These are phyloP conservation scores for Rhizopus microsporus DNA, from an alignment of 371 early-diverging fungal genomes.

Conservation along the genomic window DNA sequence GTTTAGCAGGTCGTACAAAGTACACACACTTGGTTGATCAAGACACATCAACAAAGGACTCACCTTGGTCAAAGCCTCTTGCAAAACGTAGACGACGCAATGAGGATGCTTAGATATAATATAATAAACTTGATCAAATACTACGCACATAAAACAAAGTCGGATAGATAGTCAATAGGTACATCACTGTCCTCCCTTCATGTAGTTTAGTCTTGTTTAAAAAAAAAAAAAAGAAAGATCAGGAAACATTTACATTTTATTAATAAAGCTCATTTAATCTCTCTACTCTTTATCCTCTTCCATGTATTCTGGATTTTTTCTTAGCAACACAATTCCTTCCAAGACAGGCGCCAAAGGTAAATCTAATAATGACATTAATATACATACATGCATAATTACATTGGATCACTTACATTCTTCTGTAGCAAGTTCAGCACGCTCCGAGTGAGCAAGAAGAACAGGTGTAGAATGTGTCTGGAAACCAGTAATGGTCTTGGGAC, in stretches of 20 bases:
- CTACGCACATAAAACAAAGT: background rate
- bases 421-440: slow-evolving; percentile 97
- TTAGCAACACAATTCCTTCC: slow-evolving; percentile 94
- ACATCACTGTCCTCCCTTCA: background rate
- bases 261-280: background rate
- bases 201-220: background rate
- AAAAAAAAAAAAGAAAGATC: background rate
- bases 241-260: background rate
- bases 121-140: slow-evolving; percentile 5
- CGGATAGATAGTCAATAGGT: background rate
- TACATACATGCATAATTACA: too few species aligned
- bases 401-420: slow-evolving; percentile 82
- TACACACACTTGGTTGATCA: slow-evolving; percentile 85
- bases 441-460: slow-evolving; percentile 93
- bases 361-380: slow-evolving; percentile 39
- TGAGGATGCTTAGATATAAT: background rate
- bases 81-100: slow-evolving; percentile 30
- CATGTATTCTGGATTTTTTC: slow-evolving; percentile 89
- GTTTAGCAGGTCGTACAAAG: slow-evolving; percentile 83
- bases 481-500: slow-evolving; percentile 98
- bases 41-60: slow-evolving; percentile 68
- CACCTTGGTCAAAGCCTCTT: slow-evolving; percentile 39
- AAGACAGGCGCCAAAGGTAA: slow-evolving; percentile 78
- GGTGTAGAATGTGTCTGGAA: slow-evolving; percentile 99
- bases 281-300: slow-evolving; percentile 68